Conservation (phyloP, 306 rosid genomes). For the Dryas octopetala region DNA sequence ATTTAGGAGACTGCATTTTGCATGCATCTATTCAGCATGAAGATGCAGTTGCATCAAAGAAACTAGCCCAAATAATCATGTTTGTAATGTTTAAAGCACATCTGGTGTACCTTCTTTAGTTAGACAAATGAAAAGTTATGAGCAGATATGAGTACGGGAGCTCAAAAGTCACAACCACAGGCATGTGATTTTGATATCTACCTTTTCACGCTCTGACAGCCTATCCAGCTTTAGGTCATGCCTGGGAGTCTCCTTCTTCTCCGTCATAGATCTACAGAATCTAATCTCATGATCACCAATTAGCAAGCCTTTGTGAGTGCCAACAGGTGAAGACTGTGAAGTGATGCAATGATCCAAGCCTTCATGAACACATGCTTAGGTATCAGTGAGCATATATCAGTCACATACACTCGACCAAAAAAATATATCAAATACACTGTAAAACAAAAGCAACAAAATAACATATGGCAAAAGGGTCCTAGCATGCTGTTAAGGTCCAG, state of each 20-base stretch:
- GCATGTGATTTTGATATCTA: slow-evolving; percentile 27
- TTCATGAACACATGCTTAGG: slow-evolving; percentile 36
- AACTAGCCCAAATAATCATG: neutral
- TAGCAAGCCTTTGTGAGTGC: slow-evolving; percentile 39
- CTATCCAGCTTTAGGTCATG: slow-evolving; percentile 60
- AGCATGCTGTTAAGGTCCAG: neutral
- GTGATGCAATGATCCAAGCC: slow-evolving; percentile 56
- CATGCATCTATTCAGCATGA: neutral
- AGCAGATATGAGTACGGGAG: slow-evolving; percentile 12
- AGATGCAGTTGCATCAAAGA: neutral
- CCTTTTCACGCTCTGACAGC: slow-evolving; percentile 76
- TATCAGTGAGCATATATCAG: slow-evolving; percentile 27
- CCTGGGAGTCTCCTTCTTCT: slow-evolving; percentile 52
- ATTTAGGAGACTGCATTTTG: neutral
- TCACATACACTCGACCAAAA: slow-evolving; percentile 6
- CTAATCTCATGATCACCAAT: slow-evolving; percentile 38
- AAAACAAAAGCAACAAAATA: slow-evolving; percentile 21
- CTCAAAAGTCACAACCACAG: slow-evolving; percentile 16
- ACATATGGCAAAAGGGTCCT: neutral
- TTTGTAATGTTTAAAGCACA: neutral
- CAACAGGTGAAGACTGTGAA: slow-evolving; percentile 32
- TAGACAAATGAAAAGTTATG: slow-evolving; percentile 7
- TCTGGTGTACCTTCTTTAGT: neutral
- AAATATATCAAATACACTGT: slow-evolving; percentile 11
- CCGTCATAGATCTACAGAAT: slow-evolving; percentile 64